Conservation (phyloP, 148 eudicot species). For the Diospyros kaki region DNA sequence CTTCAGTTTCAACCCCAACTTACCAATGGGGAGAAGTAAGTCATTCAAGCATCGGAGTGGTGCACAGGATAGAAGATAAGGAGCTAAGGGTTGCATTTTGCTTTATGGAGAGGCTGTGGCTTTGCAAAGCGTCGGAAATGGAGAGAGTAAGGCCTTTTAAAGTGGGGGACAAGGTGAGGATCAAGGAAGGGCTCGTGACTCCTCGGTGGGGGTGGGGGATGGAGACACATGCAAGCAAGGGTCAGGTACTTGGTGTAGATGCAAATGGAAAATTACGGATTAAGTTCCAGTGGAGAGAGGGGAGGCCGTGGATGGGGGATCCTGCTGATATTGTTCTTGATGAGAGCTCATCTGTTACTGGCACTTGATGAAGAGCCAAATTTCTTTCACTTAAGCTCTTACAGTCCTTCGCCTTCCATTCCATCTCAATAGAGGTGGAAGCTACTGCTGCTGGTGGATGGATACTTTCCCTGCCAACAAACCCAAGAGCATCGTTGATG, state of each 20-base stretch:
- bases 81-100: slow-evolving; percentile 92
- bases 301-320: slow-evolving; percentile 96
- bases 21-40: slow-evolving; percentile 96
- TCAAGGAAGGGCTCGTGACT: slow-evolving; percentile 62
- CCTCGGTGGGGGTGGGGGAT: slow-evolving; percentile 99
- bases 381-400: neutral
- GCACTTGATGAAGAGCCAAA: slow-evolving; percentile 3
- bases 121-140: slow-evolving; percentile 82
- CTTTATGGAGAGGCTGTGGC: slow-evolving; percentile 87
- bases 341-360: slow-evolving; percentile 25
- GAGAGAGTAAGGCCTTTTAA: slow-evolving; percentile 64
- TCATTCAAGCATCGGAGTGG: slow-evolving; percentile 81
- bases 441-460: neutral
- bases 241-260: slow-evolving; percentile 90
- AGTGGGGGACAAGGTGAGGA: slow-evolving; percentile 84
- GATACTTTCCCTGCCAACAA: neutral
- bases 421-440: neutral
- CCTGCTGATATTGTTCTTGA: slow-evolving; percentile 88
- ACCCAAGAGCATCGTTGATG: neutral
- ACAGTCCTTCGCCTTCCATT: neutral
- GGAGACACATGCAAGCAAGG: slow-evolving; percentile 95
- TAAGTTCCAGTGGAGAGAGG: slow-evolving; percentile 90
- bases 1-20: slow-evolving; percentile 56
- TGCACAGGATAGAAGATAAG: slow-evolving; percentile 86
- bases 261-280: slow-evolving; percentile 95